Percentiles rank a stretch among this genome's conserved stretches.
These are phyloP conservation scores for Plasmodium knowlesi DNA, from an alignment of 169 alveolate species.

Conservation along the genomic window DNA sequence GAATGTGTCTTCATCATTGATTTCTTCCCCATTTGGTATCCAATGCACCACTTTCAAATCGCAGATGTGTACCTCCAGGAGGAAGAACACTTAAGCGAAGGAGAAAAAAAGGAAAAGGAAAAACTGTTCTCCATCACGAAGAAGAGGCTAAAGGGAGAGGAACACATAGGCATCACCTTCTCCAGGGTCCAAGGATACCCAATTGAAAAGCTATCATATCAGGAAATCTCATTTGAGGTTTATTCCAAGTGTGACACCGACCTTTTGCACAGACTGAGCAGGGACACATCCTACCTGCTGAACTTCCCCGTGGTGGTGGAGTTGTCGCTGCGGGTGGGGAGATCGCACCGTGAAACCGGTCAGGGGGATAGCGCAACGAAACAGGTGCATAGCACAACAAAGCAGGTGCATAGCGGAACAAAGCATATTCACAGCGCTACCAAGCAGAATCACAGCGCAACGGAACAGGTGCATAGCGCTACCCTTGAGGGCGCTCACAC, in stretches of 20 bases:
- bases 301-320: constrained; percentile 55
- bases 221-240: constrained; percentile 11
- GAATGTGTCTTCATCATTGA: neutral
- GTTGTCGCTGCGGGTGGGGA: neutral
- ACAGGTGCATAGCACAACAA: neutral
- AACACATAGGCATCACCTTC: constrained; percentile 16
- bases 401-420: neutral
- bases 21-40: neutral
- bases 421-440: too few species aligned
- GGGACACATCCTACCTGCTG: constrained; percentile 19
- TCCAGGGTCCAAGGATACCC: neutral
- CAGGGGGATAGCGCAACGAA: neutral
- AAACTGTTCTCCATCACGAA: constrained; percentile 16
- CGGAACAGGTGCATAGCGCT: neutral
- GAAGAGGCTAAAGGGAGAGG: constrained; percentile 9
- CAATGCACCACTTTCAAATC: neutral
- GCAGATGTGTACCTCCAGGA: constrained; percentile 3
- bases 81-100: constrained; percentile 22
- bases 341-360: neutral
- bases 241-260: constrained; percentile 3
- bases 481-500: neutral
- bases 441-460: too few species aligned
- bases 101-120: constrained; percentile 39
- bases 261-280: constrained; percentile 19
- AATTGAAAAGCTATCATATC: constrained; percentile 11